Conservation (phyloP, 2,329 filamentous ascomycete genomes). For the Aspergillus oerlinghausenensis region DNA sequence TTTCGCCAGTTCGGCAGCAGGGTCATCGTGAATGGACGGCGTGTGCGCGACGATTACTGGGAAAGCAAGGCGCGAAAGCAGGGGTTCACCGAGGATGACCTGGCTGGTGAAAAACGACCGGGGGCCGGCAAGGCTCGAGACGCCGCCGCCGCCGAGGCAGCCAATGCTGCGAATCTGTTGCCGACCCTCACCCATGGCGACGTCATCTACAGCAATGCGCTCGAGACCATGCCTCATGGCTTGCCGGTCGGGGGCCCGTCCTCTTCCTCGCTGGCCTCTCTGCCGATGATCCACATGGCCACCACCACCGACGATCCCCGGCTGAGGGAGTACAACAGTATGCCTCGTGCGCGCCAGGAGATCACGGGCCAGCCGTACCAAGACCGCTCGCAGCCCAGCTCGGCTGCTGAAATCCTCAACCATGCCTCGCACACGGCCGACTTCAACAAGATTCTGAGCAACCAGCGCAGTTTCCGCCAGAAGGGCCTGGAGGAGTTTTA, state of each 20-base stretch:
- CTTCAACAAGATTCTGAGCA: slow-evolving; percentile 78
- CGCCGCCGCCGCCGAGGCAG: slow-evolving; percentile 66
- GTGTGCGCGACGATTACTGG: slow-evolving; percentile 98
- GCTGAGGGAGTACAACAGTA: slow-evolving; percentile 74
- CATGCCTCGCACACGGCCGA: slow-evolving; percentile 87
- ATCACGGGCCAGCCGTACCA: slow-evolving; percentile 82
- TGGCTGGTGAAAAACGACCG: slow-evolving; percentile 91
- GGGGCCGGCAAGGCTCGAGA: slow-evolving; percentile 86
- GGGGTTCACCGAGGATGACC: slow-evolving; percentile 94
- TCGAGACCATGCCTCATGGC: slow-evolving; percentile 63
- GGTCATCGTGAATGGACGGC: slow-evolving; percentile 80
- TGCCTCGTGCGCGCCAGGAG: slow-evolving; percentile 83
- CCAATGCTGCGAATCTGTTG: slow-evolving; percentile 53
- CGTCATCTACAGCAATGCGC: slow-evolving; percentile 80
- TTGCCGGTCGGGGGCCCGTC: slow-evolving; percentile 65
- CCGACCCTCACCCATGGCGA: slow-evolving; percentile 71
- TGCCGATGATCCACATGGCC: slow-evolving; percentile 79
- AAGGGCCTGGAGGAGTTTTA: slow-evolving; percentile 79
- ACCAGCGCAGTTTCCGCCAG: slow-evolving; percentile 71
- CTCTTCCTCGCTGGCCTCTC: slow-evolving; percentile 63
- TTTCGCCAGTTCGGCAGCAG: slow-evolving; percentile 96
- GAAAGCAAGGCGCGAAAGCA: slow-evolving; percentile 95
- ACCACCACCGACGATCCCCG: slow-evolving; percentile 73
- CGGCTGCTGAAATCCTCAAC: slow-evolving; percentile 72
- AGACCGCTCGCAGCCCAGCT: slow-evolving; percentile 74